Evolutionary conservation across 164 flowering plant genomes (phyloP), one percentile per base, ranked within the genome.

Genomic region (Cinnamomum micranthum): DNA sequence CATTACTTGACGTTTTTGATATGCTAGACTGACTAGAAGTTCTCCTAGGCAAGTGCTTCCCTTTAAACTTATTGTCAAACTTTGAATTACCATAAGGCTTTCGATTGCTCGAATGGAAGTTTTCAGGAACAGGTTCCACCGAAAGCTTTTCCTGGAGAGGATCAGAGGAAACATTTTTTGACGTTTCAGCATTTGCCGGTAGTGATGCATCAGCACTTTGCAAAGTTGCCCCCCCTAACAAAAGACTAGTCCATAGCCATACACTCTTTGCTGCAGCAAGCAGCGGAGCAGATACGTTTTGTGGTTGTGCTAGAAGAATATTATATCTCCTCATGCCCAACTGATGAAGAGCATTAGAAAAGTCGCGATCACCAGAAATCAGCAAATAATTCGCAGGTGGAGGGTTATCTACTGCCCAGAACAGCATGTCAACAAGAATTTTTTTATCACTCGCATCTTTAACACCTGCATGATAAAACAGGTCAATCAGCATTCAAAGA

Each of bases 361-460:
- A 95, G 75, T 95, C 97, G 50, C 97, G 85, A 78, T 95, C 99
- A 3, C 97, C 99, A 50, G 97, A 95, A 65, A 95, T 95, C 69
- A 95, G 79, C 75, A 93, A 76, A 87, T 88, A 93, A 80, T 90
- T 95, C n/a, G 90, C 95, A 35, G 99, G 97, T 3, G 99, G 97
- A 73, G 97, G 92, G 78, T 95, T 95, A 74, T 95, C 99, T 55
- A 95, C 95, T 1, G 98, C 98, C 97, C 97, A 95, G 72, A 90
- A 90, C 77, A 93, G 72, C 97, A 89, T 91, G 69, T 92, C 95
- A 35, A 94, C 98, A 31, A 91, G 85, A 79, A 94, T 94, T 83
- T 93, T 95, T 83, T 93, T 95, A 81, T 94, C 97, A 76, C 97
- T 94, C 0, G 94, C 98, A 89, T 92, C 97, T 85, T 92, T 92